These are phyloP conservation scores for Kazachstania bromeliacearum DNA, from an alignment of 805 yeast species.

Conservation along the genomic window DNA sequence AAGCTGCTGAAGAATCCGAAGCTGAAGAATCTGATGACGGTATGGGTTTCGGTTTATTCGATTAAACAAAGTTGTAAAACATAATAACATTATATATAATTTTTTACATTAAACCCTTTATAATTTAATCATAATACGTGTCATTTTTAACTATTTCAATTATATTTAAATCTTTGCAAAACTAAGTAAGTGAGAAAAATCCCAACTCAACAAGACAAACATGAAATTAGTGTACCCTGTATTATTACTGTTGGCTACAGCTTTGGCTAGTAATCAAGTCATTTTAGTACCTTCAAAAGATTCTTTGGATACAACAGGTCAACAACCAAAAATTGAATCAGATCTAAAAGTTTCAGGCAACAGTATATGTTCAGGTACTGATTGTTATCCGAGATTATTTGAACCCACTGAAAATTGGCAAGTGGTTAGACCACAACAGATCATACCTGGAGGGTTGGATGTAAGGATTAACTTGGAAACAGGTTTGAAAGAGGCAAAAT, in stretches of 20 bases:
- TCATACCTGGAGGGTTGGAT: slow-evolving; percentile 68
- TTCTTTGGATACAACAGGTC: not conserved
- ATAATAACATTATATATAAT: not conserved
- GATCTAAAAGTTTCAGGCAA: not conserved
- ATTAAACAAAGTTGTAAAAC: slow-evolving; percentile 41
- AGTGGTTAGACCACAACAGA: slow-evolving; percentile 57
- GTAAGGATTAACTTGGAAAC: slow-evolving; percentile 69
- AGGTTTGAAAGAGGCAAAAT: slow-evolving; percentile 58
- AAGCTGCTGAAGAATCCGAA: slow-evolving; percentile 50
- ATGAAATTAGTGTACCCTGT: not conserved
- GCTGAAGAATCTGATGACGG: slow-evolving; percentile 68
- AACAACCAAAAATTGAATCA: not conserved
- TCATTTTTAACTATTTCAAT: not conserved
- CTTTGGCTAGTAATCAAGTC: too few relatives aligned
- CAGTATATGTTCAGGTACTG: slow-evolving; percentile 9
- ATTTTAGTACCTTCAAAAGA: too few relatives aligned
- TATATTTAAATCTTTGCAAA: not conserved
- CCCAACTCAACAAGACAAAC: too few relatives aligned
- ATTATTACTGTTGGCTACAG: not conserved
- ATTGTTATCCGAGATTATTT: slow-evolving; percentile 57
- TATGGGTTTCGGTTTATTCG: slow-evolving; percentile 97
- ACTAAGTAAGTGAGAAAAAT: too few relatives aligned
- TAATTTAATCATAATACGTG: not conserved
- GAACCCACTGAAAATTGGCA: slow-evolving; percentile 64
- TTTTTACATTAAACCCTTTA: not conserved